Evolutionary conservation across 352 stramenopile genomes (phyloP).

Genomic region (Elongisporangium senticosum): DNA sequence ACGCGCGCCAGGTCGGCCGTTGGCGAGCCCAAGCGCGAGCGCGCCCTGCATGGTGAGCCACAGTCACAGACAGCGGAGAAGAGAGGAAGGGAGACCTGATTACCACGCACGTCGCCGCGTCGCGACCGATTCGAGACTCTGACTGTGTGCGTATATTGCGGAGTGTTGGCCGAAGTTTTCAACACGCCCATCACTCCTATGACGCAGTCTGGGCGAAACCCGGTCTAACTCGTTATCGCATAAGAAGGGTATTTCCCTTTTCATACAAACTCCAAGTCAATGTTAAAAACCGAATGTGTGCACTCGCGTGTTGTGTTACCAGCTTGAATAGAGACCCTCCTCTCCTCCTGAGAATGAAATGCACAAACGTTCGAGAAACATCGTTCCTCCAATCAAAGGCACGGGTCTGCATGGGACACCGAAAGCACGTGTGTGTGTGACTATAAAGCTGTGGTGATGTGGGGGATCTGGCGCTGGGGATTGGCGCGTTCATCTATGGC

Average conservation of each 20-base stretch:
- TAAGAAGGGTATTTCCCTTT: background rate
- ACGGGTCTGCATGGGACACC: background rate
- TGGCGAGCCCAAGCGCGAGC: conserved; percentile 49
- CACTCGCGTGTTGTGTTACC: background rate
- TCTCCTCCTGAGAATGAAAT: background rate
- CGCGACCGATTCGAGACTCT: background rate
- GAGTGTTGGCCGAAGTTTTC: background rate
- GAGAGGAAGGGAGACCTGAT: background rate
- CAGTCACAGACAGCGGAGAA: background rate
- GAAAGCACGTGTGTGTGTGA: background rate
- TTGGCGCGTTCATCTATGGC: background rate
- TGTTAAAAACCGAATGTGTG: background rate
- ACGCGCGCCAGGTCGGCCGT: conserved; percentile 38
- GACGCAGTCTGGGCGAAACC: background rate
- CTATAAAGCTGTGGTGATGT: background rate
- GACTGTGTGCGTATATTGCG: background rate
- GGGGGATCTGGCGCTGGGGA: background rate
- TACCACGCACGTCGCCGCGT: background rate
- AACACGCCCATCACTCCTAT: background rate
- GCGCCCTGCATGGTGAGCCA: conserved; percentile 40
- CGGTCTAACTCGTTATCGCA: background rate
- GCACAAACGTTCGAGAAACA: background rate
- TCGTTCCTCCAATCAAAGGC: background rate
- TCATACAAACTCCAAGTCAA: background rate
- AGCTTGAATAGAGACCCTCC: background rate